A percentile compares a stretch with the other conserved stretches of the same genome.
Conservation (phyloP, 495 filamentous ascomycete genomes). For the Trichocladium uniseriatum region DNA sequence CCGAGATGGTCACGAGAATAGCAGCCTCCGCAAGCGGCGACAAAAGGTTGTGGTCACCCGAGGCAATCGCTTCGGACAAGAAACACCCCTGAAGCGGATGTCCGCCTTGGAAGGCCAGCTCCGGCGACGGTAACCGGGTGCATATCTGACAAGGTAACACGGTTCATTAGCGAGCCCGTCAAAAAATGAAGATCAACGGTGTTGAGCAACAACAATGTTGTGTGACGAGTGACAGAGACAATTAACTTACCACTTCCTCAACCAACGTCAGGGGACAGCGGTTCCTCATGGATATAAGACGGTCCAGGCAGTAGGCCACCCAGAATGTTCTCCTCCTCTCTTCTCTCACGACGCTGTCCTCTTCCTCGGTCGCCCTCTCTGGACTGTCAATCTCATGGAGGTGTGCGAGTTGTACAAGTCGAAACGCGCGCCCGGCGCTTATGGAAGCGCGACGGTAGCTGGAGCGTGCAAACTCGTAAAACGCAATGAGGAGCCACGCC, state of each 20-base stretch:
- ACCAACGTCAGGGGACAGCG: slow-evolving; percentile 40
- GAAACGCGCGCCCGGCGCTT: slow-evolving; percentile 46
- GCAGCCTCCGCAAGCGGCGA: slow-evolving; percentile 42
- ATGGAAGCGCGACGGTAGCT: slow-evolving; percentile 41
- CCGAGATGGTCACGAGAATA: slow-evolving; percentile 40
- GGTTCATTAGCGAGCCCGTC: background rate
- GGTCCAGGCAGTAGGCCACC: slow-evolving; percentile 48
- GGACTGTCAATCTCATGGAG: slow-evolving; percentile 42
- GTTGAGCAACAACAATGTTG: too few species aligned
- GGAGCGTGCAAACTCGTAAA: slow-evolving; percentile 44
- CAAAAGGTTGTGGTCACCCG: slow-evolving; percentile 23
- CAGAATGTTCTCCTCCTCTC: slow-evolving; percentile 47
- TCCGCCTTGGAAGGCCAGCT: slow-evolving; percentile 44
- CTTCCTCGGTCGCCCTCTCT: slow-evolving; percentile 12
- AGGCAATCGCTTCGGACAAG: slow-evolving; percentile 36
- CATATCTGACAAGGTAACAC: slow-evolving; percentile 26
- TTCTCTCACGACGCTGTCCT: slow-evolving; percentile 30
- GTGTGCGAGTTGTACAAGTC: slow-evolving; percentile 42
- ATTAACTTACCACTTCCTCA: slow-evolving; percentile 38
- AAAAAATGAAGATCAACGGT: slow-evolving; percentile 9
- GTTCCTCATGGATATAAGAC: slow-evolving; percentile 41
- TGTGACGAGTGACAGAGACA: background rate
- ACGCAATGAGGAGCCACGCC: slow-evolving; percentile 45
- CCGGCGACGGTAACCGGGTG: slow-evolving; percentile 40
- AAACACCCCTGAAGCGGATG: slow-evolving; percentile 35